Evolutionary conservation across 2,329 filamentous ascomycete species (phyloP), one percentile per base, ranked within the genome.

Genomic region (Ceratocystiopsis brevicomis): DNA sequence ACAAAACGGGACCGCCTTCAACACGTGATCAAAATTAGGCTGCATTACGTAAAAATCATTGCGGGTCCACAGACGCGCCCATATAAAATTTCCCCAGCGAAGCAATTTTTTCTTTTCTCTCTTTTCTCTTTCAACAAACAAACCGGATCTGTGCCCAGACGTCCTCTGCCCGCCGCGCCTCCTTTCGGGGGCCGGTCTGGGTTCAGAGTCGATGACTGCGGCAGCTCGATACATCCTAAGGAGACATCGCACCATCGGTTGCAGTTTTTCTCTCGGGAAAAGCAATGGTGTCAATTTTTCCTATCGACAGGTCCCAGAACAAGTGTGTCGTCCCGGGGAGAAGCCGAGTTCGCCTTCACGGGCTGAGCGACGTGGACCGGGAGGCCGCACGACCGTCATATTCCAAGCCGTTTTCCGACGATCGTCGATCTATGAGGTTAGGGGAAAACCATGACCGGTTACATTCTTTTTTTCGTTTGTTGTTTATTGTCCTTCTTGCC

Each of bases 261-360:
- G 12, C 33, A 15, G 13, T 62, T 58, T 56, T 44, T 45, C 39
- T 46, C 38, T 33, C 13, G 41, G 32, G 36, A 36, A 41, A 40
- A 38, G 25, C 25, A 63, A 77, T 85, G 81, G 75, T 86, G 79
- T 81, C 71, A 77, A 81, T 84, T 68, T 84, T 68, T 87, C 81
- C 80, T 76, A 83, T 86, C 81, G 84, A 93, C 86, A 90, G 82
- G 78, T 90, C 79, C 83, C 61, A 92, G 79, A 94, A 61, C 56
- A 73, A 90, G 65, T 62, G 64, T 67, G 67, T 30, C 61, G 64
- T 25, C 39, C 66, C 61, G 62, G 62, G 65, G 64, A 39, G 47
- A 52, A 68, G 70, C 73, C 72, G 70, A 73, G 74, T 68, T 82
- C 77, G 77, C 71, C 63, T 59, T 65, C 53, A 65, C 62, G 68